Evolutionary conservation across 345 rosid species (phyloP), one percentile per base, ranked within the genome.

Genomic region (Capsella bursapastoris): DNA sequence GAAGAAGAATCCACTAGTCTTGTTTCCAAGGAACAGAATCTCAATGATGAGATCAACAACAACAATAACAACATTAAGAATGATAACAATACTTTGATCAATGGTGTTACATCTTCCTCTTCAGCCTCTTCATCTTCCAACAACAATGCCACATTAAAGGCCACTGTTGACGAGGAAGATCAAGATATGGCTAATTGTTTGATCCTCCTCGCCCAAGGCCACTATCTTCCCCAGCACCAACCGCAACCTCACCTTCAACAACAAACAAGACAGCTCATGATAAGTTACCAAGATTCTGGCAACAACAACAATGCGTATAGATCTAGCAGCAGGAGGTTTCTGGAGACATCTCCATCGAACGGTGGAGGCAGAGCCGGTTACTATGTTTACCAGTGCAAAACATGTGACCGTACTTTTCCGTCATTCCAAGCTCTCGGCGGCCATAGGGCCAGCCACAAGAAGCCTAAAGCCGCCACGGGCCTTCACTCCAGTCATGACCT

Each of bases 391-490:
- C 91, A 88, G 82, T 96, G 99, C 88, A 92, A 83, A 81, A 96
- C 98, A 7, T 96, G 99, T 75, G 86, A 83, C 80, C 77, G 90
- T 48, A 87, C 90, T 0, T 96, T 96, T 62, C 93, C 94, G 1
- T 96, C 99, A 2, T 96, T 96, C 52, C 99, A 96, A 82, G 99
- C 99, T 16, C 85, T 96, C 14, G 99, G 99, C 0, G 99, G 99
- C 14, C 99, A 96, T 35, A 82, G 99, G 65, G 98, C 99, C 0
- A 96, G 99, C 77, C 99, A 96, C 64, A 96, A 87, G 89, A 96
- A 96, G 74, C 97, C 91, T 0, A 90, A 83, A 69, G 59, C 79
- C 29, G 57, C 72, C 2, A 14, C 65, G 34, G 63, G 60, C 55
- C 73, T 22, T 57, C 69, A 57, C 60, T 37, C 48, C 11, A 70